Base-by-base conservation (phyloP, 192 early-diverging fungal species). In the Borealophlyctis nickersoniae region DNA sequence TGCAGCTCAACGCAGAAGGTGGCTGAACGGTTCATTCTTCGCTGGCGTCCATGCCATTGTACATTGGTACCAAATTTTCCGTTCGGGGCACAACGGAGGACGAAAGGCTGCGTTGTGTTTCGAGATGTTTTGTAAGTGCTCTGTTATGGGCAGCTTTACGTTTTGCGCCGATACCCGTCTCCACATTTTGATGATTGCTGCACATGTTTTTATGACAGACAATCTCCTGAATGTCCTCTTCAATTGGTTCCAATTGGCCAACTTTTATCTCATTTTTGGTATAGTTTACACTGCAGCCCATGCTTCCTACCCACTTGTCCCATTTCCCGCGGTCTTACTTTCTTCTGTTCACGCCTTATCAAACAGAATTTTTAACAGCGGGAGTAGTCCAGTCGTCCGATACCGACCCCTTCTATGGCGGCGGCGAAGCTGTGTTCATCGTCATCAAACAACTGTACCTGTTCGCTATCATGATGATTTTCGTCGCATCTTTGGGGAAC, bases 11-110 rank as follows among this genome's bases (percentile, higher is more conserved):
- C 76, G 91, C 35, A 74, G 91, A 62, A 78, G 91, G 52, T 93
- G 90, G 90, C 67, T 93, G 19, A 93, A 93, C 67, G 91, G 91
- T 3, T 89, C 87, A 11, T 90, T 89, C 71, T 93, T 93, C 77
- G 91, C 91, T 4, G 82, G 80, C 11, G 77, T 93, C 27, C 89
- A 93, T 66, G 77, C 88, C 11, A 70, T 91, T 39, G 75, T 76
- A 0, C 81, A 91, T 49, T 89, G 76, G 59, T 66, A 77, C 33
- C 84, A 90, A 65, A 87, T 93, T 29, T 90, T 81, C 73, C 74
- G 86, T 23, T 88, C 89, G 3, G 83, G 81, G 4, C 91, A 91
- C 58, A 65, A 72, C 27, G 58, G 79, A 28, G 35, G 73, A 2
- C 74, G 88, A 24, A 91, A 90, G 68, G 36, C 85, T 3, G 62